Conservation (phyloP, 495 filamentous ascomycete genomes). For the Tuber microsphaerosporum region DNA sequence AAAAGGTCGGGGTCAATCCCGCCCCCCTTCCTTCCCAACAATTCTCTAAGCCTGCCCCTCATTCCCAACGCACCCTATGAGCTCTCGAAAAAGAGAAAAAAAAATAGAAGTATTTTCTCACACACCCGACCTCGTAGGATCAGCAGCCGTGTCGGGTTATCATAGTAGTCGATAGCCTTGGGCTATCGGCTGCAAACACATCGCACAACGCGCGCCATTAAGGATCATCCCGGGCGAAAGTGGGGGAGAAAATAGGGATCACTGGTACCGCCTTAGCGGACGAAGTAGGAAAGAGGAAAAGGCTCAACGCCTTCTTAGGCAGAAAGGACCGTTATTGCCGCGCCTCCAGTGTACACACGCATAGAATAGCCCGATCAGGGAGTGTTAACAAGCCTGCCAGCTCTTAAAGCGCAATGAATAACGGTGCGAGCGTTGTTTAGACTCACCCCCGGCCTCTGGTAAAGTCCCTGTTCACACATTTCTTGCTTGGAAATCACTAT, state of each 20-base stretch:
- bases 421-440: neutral
- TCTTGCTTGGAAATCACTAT: neutral
- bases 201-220: neutral
- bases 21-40: neutral
- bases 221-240: neutral
- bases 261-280: neutral
- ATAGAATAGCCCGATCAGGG: neutral
- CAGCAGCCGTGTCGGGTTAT: neutral
- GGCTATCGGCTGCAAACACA: neutral
- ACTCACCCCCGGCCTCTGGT: neutral
- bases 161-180: neutral
- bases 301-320: neutral
- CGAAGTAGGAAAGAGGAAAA: neutral
- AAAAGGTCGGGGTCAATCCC: neutral
- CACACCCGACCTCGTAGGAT: neutral
- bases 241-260: neutral
- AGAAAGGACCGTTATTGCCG: neutral
- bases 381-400: neutral
- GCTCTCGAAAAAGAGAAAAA: neutral
- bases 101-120: too few species aligned
- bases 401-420: neutral
- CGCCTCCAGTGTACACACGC: neutral
- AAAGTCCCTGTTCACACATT: neutral
- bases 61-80: neutral
- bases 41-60: neutral